Percentiles rank a stretch among this genome's conserved stretches.
phyloP scores from a whole-genome alignment of 176 grass and related monocot genomes.

The Phoenix dactylifera region DNA sequence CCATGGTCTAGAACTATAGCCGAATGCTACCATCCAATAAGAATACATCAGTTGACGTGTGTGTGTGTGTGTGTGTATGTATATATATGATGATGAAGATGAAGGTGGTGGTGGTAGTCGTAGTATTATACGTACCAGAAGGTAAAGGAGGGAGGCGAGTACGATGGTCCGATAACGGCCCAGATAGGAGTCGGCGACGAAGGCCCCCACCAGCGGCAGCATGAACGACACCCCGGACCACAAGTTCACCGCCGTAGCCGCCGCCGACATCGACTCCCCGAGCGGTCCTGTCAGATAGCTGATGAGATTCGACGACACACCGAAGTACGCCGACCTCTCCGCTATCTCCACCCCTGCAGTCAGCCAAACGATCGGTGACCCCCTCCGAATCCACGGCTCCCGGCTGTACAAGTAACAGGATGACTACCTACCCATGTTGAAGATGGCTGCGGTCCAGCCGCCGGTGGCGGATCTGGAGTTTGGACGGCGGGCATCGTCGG shows the following conservation, averaged over 20 bases:
- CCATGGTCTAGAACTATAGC: no score
- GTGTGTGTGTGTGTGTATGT: no score
- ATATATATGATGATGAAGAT: no score
- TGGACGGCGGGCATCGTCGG: slow-evolving; percentile 7
- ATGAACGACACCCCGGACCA: slow-evolving; percentile 20
- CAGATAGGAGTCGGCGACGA: slow-evolving; percentile 20
- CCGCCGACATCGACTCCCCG: slow-evolving; percentile 17
- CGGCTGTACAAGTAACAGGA: background rate
- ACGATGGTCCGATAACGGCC: slow-evolving; percentile 20
- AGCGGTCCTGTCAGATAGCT: slow-evolving; percentile 21
- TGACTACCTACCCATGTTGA: slow-evolving; percentile 19
- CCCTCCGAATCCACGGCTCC: background rate
- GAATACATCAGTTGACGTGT: no score
- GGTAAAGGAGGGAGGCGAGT: slow-evolving; percentile 7
- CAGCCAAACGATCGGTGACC: background rate
- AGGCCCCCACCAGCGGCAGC: slow-evolving; percentile 13
- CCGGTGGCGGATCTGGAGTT: slow-evolving; percentile 1
- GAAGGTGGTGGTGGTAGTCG: no score
- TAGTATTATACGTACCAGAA: background rate
- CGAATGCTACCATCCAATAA: no score
- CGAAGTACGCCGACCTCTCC: slow-evolving; percentile 13
- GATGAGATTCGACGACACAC: slow-evolving; percentile 16
- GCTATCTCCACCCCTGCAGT: slow-evolving; percentile 24
- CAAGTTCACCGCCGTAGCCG: slow-evolving; percentile 5
- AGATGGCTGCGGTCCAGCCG: slow-evolving; percentile 23